These are phyloP conservation scores for Colletotrichum godetiae DNA, from an alignment of 2,329 filamentous ascomycete species.

Conservation along the genomic window DNA sequence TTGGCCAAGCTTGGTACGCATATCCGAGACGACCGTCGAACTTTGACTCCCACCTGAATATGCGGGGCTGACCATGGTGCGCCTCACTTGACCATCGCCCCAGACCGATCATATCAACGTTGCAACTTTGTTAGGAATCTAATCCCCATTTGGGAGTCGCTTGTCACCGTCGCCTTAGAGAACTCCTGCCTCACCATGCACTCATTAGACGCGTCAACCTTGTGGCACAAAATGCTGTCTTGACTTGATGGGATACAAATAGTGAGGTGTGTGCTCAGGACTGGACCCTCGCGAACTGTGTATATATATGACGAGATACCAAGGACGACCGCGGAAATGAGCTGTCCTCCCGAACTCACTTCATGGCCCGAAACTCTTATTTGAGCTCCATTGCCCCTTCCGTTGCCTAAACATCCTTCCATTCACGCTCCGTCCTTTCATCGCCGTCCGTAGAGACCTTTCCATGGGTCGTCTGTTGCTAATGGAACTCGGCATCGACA, in stretches of 20 bases:
- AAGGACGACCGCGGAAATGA: not conserved
- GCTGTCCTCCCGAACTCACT: not conserved
- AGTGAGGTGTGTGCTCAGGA: slow-evolving; percentile 15
- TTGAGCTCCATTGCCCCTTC: not conserved
- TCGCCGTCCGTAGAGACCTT: not conserved
- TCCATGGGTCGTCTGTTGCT: slow-evolving; percentile 29
- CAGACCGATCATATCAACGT: not conserved
- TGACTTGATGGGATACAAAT: slow-evolving; percentile 4
- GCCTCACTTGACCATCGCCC: not conserved
- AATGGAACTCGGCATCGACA: slow-evolving; percentile 84
- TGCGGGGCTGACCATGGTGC: not conserved
- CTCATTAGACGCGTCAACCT: slow-evolving; percentile 12
- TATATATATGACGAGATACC: not conserved
- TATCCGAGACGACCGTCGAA: not conserved
- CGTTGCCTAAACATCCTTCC: not conserved
- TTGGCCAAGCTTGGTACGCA: too few species aligned
- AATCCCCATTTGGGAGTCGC: not conserved
- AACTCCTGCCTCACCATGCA: not conserved
- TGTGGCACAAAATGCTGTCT: slow-evolving; percentile 10
- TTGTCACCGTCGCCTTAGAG: not conserved
- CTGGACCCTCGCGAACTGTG: slow-evolving; percentile 22
- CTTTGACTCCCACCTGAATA: not conserved
- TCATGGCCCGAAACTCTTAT: slow-evolving; percentile 14
- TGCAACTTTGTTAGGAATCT: not conserved
- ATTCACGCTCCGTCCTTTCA: not conserved